A percentile compares a stretch with the other conserved stretches of the same genome.
Evolutionary conservation across 257 asterid species (phyloP).

Genomic region (Craterostigma plantagineum): DNA sequence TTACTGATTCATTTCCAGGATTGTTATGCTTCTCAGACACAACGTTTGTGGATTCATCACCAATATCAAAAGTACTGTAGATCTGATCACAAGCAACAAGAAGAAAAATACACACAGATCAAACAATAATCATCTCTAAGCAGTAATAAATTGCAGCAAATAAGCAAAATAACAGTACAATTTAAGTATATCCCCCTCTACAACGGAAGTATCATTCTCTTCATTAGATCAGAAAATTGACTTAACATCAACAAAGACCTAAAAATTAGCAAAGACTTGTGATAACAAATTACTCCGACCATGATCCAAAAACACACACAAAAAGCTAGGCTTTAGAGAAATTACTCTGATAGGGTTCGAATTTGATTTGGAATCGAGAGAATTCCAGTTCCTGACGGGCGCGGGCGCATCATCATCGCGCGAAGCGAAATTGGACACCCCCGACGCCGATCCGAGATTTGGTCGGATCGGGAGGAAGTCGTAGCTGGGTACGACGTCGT

Average conservation of each 20-base stretch:
- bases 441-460: conserved; percentile 23
- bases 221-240: no score
- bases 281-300: neutral
- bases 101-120: neutral
- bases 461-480: conserved; percentile 82
- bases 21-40: conserved; percentile 37
- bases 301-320: neutral
- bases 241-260: no score
- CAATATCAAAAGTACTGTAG: conserved; percentile 34
- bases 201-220: no score
- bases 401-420: conserved; percentile 23
- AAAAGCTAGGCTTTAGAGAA: neutral
- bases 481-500: conserved; percentile 57
- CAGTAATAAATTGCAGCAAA: no score
- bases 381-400: conserved; percentile 42
- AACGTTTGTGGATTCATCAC: conserved; percentile 44
- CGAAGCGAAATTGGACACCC: conserved; percentile 28
- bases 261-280: no score
- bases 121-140: no score
- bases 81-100: conserved; percentile 19
- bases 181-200: no score
- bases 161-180: no score
- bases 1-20: conserved; percentile 21
- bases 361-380: conserved; percentile 40
- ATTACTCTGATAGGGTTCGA: conserved; percentile 39